Evolutionary conservation across 257 asterid genomes (phyloP).

Genomic region (Capsicum rhomboideum): DNA sequence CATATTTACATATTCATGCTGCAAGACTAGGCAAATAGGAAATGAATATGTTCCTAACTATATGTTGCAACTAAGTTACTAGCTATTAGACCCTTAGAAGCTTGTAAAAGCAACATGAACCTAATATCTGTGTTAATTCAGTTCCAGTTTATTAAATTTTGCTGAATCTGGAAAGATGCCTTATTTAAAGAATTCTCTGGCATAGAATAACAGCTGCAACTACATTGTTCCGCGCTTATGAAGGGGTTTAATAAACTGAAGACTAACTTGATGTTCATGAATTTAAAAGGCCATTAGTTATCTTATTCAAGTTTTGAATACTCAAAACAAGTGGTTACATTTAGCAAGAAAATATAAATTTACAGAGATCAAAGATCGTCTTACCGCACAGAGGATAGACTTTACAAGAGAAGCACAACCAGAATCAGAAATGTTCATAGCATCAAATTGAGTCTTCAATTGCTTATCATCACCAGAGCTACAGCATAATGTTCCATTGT

Average conservation of each 20-base stretch:
- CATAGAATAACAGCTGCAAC: background rate
- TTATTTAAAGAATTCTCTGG: background rate
- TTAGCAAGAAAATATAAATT: background rate
- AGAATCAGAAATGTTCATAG: slow-evolving; percentile 63
- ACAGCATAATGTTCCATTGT: slow-evolving; percentile 75
- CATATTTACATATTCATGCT: background rate
- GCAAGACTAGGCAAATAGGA: background rate
- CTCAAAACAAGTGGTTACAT: background rate
- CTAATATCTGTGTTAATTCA: background rate
- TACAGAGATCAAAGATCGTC: background rate
- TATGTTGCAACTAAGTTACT: background rate
- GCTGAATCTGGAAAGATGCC: background rate
- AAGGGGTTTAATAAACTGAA: background rate
- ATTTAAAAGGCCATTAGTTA: background rate
- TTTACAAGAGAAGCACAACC: slow-evolving; percentile 63
- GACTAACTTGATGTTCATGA: background rate
- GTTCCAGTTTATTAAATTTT: background rate
- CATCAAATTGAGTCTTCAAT: slow-evolving; percentile 39
- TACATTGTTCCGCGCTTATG: background rate
- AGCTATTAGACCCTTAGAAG: background rate
- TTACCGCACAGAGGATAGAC: slow-evolving; percentile 78
- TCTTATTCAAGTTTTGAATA: background rate
- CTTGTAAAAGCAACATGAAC: background rate
- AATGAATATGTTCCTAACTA: background rate
- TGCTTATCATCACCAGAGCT: slow-evolving; percentile 35